Conservation (phyloP, 2,329 filamentous ascomycete genomes). For the Septoria petroselini region DNA sequence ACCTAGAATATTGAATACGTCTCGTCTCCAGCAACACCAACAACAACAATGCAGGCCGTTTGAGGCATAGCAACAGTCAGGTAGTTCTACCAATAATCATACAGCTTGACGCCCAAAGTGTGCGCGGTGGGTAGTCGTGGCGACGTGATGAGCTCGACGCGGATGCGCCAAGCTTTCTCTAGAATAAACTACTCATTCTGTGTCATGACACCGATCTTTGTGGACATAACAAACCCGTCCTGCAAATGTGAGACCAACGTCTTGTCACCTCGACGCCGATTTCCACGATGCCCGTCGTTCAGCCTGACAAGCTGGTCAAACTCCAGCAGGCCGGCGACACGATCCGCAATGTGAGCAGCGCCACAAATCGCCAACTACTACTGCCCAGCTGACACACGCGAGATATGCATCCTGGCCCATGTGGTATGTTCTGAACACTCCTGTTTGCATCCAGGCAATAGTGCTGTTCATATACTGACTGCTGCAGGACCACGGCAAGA, state of each 20-base stretch:
- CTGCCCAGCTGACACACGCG: constrained; percentile 25
- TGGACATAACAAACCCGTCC: no score
- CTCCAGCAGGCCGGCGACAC: constrained; percentile 84
- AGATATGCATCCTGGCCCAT: constrained; percentile 89
- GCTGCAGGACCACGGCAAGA: constrained; percentile 86
- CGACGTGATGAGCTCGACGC: background rate
- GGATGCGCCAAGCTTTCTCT: background rate
- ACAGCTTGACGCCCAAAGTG: no score
- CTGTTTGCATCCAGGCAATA: background rate
- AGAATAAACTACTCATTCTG: background rate
- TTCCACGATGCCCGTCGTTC: constrained; percentile 78
- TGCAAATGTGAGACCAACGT: background rate
- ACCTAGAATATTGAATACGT: no score
- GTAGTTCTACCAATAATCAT: no score
- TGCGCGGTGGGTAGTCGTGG: no score
- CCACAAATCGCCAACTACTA: constrained; percentile 7
- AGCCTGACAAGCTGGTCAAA: constrained; percentile 81
- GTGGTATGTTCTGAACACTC: constrained; percentile 57
- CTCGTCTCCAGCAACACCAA: no score
- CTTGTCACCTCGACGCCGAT: constrained; percentile 7
- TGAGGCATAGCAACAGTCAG: no score
- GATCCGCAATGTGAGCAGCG: constrained; percentile 76
- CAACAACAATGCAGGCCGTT: no score
- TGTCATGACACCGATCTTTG: background rate
- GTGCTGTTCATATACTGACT: constrained; percentile 2